phyloP scores from a whole-genome alignment of 192 early-diverging fungal species.

The Rhizophagus prolifer region DNA sequence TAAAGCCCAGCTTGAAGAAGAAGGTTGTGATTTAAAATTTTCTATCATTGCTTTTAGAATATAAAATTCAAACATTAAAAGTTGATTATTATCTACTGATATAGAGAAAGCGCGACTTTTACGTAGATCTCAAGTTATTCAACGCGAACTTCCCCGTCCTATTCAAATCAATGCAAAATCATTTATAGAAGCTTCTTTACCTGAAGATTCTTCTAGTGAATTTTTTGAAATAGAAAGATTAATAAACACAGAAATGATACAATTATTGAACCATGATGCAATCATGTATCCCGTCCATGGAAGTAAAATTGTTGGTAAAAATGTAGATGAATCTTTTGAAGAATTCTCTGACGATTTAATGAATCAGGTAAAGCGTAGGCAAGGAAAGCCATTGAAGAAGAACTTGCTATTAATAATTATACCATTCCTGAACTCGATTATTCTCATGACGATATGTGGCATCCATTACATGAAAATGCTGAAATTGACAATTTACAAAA shows the following conservation, averaged over 20 bases:
- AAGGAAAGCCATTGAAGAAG: neutral
- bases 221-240: neutral
- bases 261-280: constrained; percentile 6
- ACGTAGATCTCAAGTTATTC: constrained; percentile 6
- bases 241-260: neutral
- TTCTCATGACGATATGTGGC: constrained; percentile 38
- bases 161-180: neutral
- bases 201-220: neutral
- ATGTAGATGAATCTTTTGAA: constrained; percentile 10
- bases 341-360: constrained; percentile 14
- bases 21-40: constrained; percentile 39
- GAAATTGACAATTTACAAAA: constrained; percentile 3
- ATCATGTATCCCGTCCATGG: constrained; percentile 4
- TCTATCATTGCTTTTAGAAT: neutral
- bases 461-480: constrained; percentile 28
- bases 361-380: neutral
- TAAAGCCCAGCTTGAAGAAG: constrained; percentile 48
- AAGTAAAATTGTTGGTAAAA: neutral
- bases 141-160: constrained; percentile 21
- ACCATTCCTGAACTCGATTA: constrained; percentile 20
- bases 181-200: neutral
- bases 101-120: neutral
- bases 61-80: neutral
- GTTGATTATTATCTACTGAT: neutral
- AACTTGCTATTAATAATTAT: constrained; percentile 3